These are phyloP conservation scores for Lactifluus echinatus DNA, from an alignment of 768 basidiomycete species.

Conservation along the genomic window DNA sequence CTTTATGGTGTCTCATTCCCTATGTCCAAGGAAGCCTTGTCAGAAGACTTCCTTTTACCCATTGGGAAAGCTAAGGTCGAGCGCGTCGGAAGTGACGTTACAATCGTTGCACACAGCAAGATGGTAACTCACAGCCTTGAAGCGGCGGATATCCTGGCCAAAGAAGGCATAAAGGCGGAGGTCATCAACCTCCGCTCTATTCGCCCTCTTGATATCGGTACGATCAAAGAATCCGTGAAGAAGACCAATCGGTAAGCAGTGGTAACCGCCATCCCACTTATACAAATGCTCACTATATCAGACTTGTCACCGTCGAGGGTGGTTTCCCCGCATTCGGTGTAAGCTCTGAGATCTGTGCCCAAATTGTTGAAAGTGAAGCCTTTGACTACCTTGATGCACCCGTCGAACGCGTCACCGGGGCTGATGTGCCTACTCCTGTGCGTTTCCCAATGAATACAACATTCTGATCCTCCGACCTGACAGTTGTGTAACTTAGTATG, in stretches of 20 bases:
- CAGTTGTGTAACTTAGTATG: constrained; percentile 50
- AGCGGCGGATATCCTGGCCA: constrained; percentile 85
- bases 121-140: constrained; percentile 95
- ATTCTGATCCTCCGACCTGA: constrained; percentile 6
- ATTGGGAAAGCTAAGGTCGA: constrained; percentile 98
- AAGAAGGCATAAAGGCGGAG: constrained; percentile 96
- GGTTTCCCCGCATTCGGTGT: constrained; percentile 99
- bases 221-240: constrained; percentile 94
- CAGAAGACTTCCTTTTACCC: constrained; percentile 88
- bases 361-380: constrained; percentile 94
- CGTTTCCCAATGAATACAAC: constrained; percentile 27
- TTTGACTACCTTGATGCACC: constrained; percentile 99
- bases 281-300: constrained; percentile 25
- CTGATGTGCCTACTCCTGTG: constrained; percentile 94
- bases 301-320: constrained; percentile 91
- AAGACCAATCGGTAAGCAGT: constrained; percentile 84
- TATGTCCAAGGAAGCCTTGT: constrained; percentile 90
- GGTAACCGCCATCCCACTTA: not conserved
- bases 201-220: constrained; percentile 95
- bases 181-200: constrained; percentile 96
- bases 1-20: constrained; percentile 97
- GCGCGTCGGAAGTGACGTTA: constrained; percentile 85
- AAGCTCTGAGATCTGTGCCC: constrained; percentile 96
- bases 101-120: constrained; percentile 95
- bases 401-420: constrained; percentile 95